phyloP scores from a whole-genome alignment of 2,329 filamentous ascomycete genomes.

The Cladosporium colombiae region DNA sequence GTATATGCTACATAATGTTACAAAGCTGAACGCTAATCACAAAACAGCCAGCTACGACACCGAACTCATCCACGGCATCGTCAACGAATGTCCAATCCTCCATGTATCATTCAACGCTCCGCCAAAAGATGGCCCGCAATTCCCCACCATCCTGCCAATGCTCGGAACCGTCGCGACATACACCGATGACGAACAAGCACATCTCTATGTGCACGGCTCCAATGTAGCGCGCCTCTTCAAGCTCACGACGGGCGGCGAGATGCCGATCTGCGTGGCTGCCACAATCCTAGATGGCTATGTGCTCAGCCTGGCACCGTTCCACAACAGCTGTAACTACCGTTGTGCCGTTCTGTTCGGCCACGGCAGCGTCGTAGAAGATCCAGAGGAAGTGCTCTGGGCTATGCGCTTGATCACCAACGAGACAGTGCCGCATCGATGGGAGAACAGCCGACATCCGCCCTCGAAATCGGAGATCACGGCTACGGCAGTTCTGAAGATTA shows the following conservation, averaged over 20 bases:
- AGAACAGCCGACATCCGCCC: constrained; percentile 68
- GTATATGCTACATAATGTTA: not conserved
- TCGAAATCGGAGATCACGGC: constrained; percentile 72
- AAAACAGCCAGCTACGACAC: constrained; percentile 69
- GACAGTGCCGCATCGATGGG: constrained; percentile 70
- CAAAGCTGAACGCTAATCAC: not conserved
- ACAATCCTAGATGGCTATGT: constrained; percentile 78
- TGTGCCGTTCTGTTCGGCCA: constrained; percentile 76
- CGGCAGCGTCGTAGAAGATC: constrained; percentile 67
- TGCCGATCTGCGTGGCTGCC: constrained; percentile 72
- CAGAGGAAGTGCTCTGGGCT: constrained; percentile 75
- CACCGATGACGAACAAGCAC: constrained; percentile 62
- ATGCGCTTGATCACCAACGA: constrained; percentile 77
- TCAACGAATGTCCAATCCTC: constrained; percentile 73
- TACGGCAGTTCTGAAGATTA: constrained; percentile 71
- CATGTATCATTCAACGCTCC: constrained; percentile 75
- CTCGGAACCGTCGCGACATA: constrained; percentile 81
- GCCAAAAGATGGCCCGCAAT: constrained; percentile 56
- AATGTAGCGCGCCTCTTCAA: constrained; percentile 77
- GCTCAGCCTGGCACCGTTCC: constrained; percentile 75
- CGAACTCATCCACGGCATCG: constrained; percentile 70
- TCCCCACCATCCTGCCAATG: constrained; percentile 80
- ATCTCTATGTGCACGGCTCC: constrained; percentile 83
- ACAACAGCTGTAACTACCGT: constrained; percentile 85
- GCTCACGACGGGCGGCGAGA: constrained; percentile 47